phyloP scores from a whole-genome alignment of 2,329 filamentous ascomycete species.

The Byssochlamys sp. region DNA sequence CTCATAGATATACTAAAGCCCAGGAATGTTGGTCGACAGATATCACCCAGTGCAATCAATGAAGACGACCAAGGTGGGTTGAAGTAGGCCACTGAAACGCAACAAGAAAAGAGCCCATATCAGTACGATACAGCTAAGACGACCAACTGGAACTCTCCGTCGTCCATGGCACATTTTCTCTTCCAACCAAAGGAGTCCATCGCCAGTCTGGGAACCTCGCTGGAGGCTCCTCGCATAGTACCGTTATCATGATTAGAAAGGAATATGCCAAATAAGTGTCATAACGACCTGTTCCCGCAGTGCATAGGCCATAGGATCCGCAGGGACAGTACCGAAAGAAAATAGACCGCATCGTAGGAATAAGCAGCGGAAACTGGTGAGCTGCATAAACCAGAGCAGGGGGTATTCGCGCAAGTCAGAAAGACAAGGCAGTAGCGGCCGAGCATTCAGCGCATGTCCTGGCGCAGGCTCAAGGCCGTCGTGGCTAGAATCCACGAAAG shows the following conservation, averaged over 20 bases:
- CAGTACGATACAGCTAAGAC: conserved; percentile 30
- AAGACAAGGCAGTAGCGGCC: conserved; percentile 5
- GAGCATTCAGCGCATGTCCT: conserved; percentile 10
- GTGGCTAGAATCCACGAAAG: conserved; percentile 2
- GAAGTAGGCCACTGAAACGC: conserved; percentile 8
- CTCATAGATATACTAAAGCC: conserved; percentile 1
- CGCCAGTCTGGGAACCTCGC: background rate
- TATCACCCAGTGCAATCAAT: conserved; percentile 21
- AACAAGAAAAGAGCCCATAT: conserved; percentile 4
- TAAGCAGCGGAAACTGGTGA: conserved; percentile 1
- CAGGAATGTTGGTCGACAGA: conserved; percentile 1
- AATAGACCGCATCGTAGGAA: background rate
- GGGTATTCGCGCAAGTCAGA: conserved; percentile 1
- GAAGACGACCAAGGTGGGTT: conserved; percentile 19
- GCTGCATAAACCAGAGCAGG: conserved; percentile 1
- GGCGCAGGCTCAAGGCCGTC: conserved; percentile 10
- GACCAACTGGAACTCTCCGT: conserved; percentile 16
- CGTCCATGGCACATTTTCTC: background rate
- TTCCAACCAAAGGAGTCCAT: conserved; percentile 3
- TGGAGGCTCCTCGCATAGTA: background rate
- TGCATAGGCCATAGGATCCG: background rate
- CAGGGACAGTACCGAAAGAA: background rate
- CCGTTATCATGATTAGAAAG: background rate
- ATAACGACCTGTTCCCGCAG: conserved; percentile 1
- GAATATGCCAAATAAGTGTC: conserved; percentile 2